phyloP scores from a whole-genome alignment of 2,329 filamentous ascomycete genomes.

The Aspergillus brasiliensis region DNA sequence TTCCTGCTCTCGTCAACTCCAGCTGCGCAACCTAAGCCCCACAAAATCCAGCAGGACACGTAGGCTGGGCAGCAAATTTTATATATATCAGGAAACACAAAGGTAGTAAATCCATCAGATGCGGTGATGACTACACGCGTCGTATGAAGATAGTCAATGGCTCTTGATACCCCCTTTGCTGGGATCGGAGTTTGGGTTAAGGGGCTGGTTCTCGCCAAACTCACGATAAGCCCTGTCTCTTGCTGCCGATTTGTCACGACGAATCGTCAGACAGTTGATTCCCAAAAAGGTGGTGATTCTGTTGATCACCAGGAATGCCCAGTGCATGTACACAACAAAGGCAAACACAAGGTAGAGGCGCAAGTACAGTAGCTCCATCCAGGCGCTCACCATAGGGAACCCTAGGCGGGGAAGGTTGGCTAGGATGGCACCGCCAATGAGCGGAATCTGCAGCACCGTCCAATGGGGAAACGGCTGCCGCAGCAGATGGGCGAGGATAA shows the following conservation, averaged over 20 bases:
- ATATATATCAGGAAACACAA: not conserved
- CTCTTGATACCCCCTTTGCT: slow-evolving; percentile 21
- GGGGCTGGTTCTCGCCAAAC: slow-evolving; percentile 30
- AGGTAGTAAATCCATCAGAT: too few relatives aligned
- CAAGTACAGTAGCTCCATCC: slow-evolving; percentile 76
- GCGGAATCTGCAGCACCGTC: slow-evolving; percentile 86
- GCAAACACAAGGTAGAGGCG: slow-evolving; percentile 83
- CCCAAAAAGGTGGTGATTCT: slow-evolving; percentile 90
- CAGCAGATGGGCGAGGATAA: slow-evolving; percentile 93
- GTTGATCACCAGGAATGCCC: slow-evolving; percentile 87
- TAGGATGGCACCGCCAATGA: slow-evolving; percentile 80
- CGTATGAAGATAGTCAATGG: slow-evolving; percentile 15
- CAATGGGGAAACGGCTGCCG: slow-evolving; percentile 94
- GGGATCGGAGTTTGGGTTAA: slow-evolving; percentile 15
- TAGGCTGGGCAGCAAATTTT: not conserved
- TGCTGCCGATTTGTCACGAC: slow-evolving; percentile 36
- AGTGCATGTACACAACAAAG: slow-evolving; percentile 82
- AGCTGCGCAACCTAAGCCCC: not conserved
- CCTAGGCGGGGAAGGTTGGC: slow-evolving; percentile 81
- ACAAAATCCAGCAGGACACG: not conserved
- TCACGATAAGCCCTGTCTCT: slow-evolving; percentile 40
- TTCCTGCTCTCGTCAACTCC: not conserved
- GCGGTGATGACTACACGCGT: not conserved
- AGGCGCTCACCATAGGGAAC: slow-evolving; percentile 65
- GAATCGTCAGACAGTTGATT: slow-evolving; percentile 92